phyloP scores from a whole-genome alignment of 345 rosid genomes.

The Gossypium rotundifolium region DNA sequence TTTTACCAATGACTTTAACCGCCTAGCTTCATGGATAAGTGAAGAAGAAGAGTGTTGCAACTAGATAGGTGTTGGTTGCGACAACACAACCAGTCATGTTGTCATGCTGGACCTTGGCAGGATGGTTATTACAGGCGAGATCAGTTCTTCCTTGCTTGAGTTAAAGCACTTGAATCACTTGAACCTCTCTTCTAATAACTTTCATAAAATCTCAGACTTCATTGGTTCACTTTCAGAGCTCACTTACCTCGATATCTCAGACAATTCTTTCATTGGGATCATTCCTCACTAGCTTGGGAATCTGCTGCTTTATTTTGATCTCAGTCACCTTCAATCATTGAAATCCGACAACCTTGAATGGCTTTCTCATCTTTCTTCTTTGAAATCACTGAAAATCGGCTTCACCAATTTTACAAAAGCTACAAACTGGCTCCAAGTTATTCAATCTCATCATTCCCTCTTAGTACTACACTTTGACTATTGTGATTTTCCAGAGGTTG shows the following conservation, averaged over 20 bases:
- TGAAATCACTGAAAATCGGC: no score
- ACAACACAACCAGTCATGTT: conserved; percentile 9
- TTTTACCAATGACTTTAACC: not conserved
- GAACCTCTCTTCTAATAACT: conserved; percentile 14
- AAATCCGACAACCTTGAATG: no score
- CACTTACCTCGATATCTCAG: not conserved
- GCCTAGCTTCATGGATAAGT: not conserved
- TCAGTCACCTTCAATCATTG: no score
- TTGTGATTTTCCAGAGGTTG: no score
- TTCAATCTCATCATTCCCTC: no score
- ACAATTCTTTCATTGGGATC: not conserved
- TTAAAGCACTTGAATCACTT: conserved; percentile 4
- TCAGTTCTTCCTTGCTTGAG: conserved; percentile 11
- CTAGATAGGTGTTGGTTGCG: conserved; percentile 6
- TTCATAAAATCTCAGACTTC: conserved; percentile 9
- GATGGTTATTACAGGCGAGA: not conserved
- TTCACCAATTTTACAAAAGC: no score
- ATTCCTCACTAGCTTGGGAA: conserved; percentile 11
- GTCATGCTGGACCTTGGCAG: not conserved
- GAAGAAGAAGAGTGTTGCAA: conserved; percentile 4
- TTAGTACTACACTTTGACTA: no score
- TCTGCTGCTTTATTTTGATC: not conserved
- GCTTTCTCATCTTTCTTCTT: no score
- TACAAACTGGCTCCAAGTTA: no score
- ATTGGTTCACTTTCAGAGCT: conserved; percentile 8